These are phyloP conservation scores for Tieghemiomyces parasiticus DNA, from an alignment of 192 early-diverging fungal genomes.

Conservation along the genomic window DNA sequence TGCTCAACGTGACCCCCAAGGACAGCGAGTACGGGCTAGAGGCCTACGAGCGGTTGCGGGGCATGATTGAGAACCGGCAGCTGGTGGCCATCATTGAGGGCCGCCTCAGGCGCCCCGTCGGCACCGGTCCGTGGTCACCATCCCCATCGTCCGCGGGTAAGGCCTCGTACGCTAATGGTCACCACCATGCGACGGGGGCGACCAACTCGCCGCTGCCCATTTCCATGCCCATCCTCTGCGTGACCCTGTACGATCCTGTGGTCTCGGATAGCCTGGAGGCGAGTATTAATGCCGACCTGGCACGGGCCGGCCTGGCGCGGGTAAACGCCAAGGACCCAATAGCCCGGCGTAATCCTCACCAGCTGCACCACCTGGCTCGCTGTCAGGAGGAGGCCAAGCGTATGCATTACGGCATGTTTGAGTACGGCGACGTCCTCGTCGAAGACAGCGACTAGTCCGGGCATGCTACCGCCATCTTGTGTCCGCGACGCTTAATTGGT, in stretches of 20 bases:
- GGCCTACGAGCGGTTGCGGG: conserved; percentile 51
- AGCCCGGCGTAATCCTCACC: neutral
- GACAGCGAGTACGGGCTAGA: conserved; percentile 66
- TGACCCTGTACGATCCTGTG: conserved; percentile 10
- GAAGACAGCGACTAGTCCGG: conserved; percentile 1
- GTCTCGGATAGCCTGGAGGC: conserved; percentile 4
- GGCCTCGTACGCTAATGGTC: neutral
- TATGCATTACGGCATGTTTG: conserved; percentile 8
- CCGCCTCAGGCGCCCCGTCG: neutral
- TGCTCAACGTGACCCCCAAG: conserved; percentile 44
- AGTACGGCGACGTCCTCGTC: conserved; percentile 3
- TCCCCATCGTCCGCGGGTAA: neutral
- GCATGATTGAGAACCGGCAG: conserved; percentile 40
- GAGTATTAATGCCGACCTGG: conserved; percentile 5
- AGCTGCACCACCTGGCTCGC: neutral
- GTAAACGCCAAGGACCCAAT: conserved; percentile 1
- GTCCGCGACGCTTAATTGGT: too few relatives aligned
- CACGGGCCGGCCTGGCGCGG: conserved; percentile 4
- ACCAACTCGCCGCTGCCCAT: too few relatives aligned
- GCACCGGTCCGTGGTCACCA: neutral
- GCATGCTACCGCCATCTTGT: too few relatives aligned
- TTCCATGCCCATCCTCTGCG: neutral
- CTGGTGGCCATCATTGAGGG: conserved; percentile 59
- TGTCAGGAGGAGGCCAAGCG: conserved; percentile 7
- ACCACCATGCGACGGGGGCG: too few relatives aligned